Conservation (phyloP, 2,329 filamentous ascomycete species). For the Fusarium neocosmosporiellum region DNA sequence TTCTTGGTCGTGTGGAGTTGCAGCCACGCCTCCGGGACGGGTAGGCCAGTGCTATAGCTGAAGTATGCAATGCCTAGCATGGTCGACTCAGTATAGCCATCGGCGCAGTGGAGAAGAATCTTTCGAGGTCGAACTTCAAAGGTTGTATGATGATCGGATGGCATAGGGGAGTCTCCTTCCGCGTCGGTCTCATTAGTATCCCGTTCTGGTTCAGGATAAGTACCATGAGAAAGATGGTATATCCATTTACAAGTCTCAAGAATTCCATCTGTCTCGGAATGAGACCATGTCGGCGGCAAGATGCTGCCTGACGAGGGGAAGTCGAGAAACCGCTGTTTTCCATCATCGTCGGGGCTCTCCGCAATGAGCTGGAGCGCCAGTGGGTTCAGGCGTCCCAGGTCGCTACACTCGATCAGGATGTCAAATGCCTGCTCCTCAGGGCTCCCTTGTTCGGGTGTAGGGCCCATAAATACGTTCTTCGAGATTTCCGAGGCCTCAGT, state of each 20-base stretch:
- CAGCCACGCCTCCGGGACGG: constrained; percentile 89
- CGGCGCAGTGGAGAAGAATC: constrained; percentile 91
- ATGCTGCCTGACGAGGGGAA: constrained; percentile 97
- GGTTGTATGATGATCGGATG: constrained; percentile 24
- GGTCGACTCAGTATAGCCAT: constrained; percentile 96
- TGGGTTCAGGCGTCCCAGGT: constrained; percentile 81
- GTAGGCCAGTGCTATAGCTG: constrained; percentile 87
- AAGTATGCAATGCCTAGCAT: constrained; percentile 91
- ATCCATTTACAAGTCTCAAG: constrained; percentile 92
- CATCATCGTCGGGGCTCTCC: constrained; percentile 61
- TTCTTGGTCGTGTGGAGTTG: constrained; percentile 81
- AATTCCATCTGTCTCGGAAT: constrained; percentile 84
- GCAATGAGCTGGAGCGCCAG: constrained; percentile 73
- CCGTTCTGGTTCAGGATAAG: constrained; percentile 53
- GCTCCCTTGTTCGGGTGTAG: constrained; percentile 78
- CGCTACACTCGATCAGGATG: constrained; percentile 88
- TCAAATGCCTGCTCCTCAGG: constrained; percentile 76
- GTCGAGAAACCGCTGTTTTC: constrained; percentile 60
- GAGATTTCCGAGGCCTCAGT: constrained; percentile 89
- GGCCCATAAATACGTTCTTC: constrained; percentile 89
- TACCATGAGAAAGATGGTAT: constrained; percentile 81
- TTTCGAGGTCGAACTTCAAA: constrained; percentile 62
- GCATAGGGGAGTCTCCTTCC: constrained; percentile 45
- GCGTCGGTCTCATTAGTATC: constrained; percentile 40
- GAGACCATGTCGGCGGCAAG: constrained; percentile 84